These are phyloP conservation scores for Asclepias syriaca DNA, from an alignment of 257 asterid genomes.

Conservation along the genomic window DNA sequence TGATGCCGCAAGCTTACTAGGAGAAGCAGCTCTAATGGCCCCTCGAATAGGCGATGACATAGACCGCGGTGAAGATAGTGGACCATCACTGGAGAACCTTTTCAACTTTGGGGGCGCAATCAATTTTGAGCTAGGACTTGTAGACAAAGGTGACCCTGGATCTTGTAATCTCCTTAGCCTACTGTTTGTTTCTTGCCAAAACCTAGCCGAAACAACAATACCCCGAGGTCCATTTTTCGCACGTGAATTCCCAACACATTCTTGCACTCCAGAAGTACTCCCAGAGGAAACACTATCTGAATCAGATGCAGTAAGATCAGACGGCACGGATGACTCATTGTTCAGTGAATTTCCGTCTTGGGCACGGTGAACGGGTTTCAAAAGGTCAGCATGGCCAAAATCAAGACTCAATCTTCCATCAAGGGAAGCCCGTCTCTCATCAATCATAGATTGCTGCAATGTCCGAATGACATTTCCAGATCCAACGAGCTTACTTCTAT, in stretches of 20 bases:
- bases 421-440: conserved; percentile 65
- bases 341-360: conserved; percentile 42
- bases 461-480: conserved; percentile 48
- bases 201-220: conserved; percentile 64
- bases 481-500: conserved; percentile 48
- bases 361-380: conserved; percentile 31
- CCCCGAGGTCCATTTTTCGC: conserved; percentile 54
- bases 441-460: conserved; percentile 56
- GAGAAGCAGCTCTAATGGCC: conserved; percentile 64
- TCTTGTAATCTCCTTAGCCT: conserved; percentile 88
- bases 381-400: conserved; percentile 49
- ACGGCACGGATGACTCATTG: conserved; percentile 40
- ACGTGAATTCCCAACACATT: conserved; percentile 33
- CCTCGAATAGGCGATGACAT: conserved; percentile 75
- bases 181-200: conserved; percentile 95
- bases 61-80: conserved; percentile 57
- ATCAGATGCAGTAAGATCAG: conserved; percentile 74
- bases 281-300: conserved; percentile 95
- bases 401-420: conserved; percentile 67
- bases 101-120: conserved; percentile 53
- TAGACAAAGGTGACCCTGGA: conserved; percentile 64
- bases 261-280: conserved; percentile 80
- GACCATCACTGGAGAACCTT: conserved; percentile 49
- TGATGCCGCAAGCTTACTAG: conserved; percentile 52
- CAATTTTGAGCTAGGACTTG: conserved; percentile 62